A percentile compares a stretch with the other conserved stretches of the same genome.
Evolutionary conservation across 495 filamentous ascomycete genomes (phyloP).

Genomic region (Xanthoparmelia taractica): DNA sequence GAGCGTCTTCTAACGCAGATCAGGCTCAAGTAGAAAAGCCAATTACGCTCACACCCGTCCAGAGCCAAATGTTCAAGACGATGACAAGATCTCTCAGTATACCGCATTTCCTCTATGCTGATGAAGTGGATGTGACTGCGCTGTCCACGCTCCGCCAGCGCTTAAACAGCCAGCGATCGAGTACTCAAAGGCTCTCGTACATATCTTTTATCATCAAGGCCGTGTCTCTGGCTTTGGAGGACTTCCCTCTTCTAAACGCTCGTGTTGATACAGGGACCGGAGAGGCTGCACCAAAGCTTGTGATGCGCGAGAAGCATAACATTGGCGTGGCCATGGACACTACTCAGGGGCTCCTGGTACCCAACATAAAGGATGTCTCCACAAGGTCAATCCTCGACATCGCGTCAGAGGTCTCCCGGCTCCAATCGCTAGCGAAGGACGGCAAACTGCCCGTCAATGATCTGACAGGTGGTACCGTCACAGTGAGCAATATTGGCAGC

Average conservation of each 20-base stretch:
- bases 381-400: conserved; percentile 65
- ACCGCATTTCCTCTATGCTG: conserved; percentile 88
- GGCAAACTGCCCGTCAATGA: conserved; percentile 73
- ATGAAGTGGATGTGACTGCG: conserved; percentile 70
- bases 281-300: conserved; percentile 54
- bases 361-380: conserved; percentile 84
- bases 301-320: conserved; percentile 78
- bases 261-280: conserved; percentile 55
- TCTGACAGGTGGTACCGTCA: conserved; percentile 82
- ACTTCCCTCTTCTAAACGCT: conserved; percentile 81
- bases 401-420: conserved; percentile 63
- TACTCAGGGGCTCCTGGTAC: conserved; percentile 79
- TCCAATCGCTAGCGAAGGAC: conserved; percentile 60
- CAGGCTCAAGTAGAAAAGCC: conserved; percentile 55
- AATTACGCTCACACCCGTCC: conserved; percentile 63
- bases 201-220: conserved; percentile 96
- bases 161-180: conserved; percentile 50
- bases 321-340: conserved; percentile 97
- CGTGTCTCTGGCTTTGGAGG: conserved; percentile 70
- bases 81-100: conserved; percentile 90
- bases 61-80: conserved; percentile 93
- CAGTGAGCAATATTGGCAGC: conserved; percentile 93
- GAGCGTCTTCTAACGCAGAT: conserved; percentile 15
- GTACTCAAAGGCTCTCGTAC: conserved; percentile 62
- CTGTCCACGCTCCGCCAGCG: conserved; percentile 60